Base-by-base conservation (phyloP, 176 grass and related monocot genomes). In the Juncus effusus region DNA sequence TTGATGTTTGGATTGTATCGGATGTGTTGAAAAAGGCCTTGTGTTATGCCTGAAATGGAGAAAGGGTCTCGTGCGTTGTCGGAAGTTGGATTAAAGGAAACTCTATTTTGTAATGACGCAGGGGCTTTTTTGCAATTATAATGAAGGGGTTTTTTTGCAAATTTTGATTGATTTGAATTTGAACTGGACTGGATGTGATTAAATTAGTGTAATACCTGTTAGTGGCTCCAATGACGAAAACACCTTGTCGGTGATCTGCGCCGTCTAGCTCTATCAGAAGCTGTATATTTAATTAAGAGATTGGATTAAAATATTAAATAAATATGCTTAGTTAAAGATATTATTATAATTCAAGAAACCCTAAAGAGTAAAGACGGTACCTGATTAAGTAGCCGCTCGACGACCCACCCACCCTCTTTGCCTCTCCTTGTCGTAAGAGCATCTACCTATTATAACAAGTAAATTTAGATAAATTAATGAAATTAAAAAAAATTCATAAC, bases 151-250 rank as follows among this genome's bases (percentile, higher is more conserved):
- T 28, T 0, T 1, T 28, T 28, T 28, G 19, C 19, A 28, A 1
- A 28, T 28, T 28, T 28, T 28, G 19, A 28, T 28, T 28, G 19
- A 28, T 28, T 28, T 28, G 19, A 28, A 28, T 28, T 28, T 28
- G 19, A 28, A 28, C 19, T 28, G 19, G 19, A 28, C 19, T 28
- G 19, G 19, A 28, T 28, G 19, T 28, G 19, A 28, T 28, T 28
- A 28, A 28, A 28, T 28, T 28, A 28, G 19, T 6, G 16, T 16
- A 58, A 1, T 63, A 97, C 93, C 93, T 91, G 74, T 97, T 97
- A 44, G 93, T 97, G 56, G 93, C 93, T 81, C 88, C 93, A 38
- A 97, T 86, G 40, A 91, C 93, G 81, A 64, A 97, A 51, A 97
- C 82, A 58, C 88, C 88, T 52, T 84, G 77, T 6, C 93, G 58